Percentiles rank a stretch among this genome's conserved stretches.
phyloP scores from a whole-genome alignment of 345 rosid species.

The Raphanus sativus region DNA sequence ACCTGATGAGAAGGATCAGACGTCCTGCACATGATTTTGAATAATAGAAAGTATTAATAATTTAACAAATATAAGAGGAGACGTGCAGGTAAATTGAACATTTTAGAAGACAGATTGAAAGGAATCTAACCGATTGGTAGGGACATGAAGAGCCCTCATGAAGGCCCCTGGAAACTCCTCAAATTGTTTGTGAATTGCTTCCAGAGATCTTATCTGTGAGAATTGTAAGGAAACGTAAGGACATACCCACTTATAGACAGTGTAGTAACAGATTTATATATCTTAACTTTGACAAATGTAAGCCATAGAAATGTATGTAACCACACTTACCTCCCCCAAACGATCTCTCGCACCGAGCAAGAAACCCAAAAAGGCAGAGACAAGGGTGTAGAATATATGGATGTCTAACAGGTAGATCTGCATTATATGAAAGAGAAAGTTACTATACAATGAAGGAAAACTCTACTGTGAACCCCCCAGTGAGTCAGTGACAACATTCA shows the following conservation, averaged over 20 bases:
- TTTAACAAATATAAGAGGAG: background rate
- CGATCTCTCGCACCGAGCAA: constrained; percentile 97
- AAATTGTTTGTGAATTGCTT: constrained; percentile 74
- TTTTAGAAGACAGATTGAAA: constrained; percentile 20
- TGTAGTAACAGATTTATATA: constrained; percentile 7
- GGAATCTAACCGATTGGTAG: constrained; percentile 52
- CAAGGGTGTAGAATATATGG: constrained; percentile 72
- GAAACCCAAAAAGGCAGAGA: constrained; percentile 90
- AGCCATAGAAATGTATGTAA: background rate
- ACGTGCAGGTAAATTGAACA: constrained; percentile 3
- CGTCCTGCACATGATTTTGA: constrained; percentile 53
- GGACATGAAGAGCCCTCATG: constrained; percentile 65
- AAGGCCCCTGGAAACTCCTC: constrained; percentile 92
- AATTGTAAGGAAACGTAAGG: constrained; percentile 21
- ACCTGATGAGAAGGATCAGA: constrained; percentile 52
- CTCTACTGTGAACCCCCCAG: constrained; percentile 8
- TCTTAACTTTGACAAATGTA: constrained; percentile 6
- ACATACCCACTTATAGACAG: constrained; percentile 22
- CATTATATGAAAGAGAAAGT: constrained; percentile 15
- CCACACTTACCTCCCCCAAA: constrained; percentile 79
- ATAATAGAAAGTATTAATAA: constrained; percentile 24
- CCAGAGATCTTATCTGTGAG: constrained; percentile 89
- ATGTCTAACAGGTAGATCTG: constrained; percentile 95
- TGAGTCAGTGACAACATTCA: constrained; percentile 5
- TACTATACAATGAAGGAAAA: constrained; percentile 24